Conservation (phyloP, 1,139 yeast genomes). For the Pichia sp. region DNA sequence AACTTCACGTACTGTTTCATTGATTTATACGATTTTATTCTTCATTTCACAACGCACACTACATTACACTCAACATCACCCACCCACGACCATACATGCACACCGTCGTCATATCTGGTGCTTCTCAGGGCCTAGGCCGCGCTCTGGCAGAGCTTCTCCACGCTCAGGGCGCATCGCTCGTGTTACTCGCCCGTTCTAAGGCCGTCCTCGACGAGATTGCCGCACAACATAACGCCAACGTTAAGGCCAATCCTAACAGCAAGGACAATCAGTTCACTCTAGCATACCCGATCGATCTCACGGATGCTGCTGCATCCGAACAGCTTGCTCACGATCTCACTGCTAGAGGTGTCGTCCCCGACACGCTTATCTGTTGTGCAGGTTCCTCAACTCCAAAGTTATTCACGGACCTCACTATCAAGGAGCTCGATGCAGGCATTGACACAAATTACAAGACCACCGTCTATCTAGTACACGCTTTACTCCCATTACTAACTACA, state of each 20-base stretch:
- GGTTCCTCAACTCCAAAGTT: slow-evolving; percentile 81
- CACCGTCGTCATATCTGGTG: slow-evolving; percentile 81
- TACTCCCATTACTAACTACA: slow-evolving; percentile 38
- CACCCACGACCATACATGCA: no score
- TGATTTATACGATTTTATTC: no score
- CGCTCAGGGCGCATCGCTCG: slow-evolving; percentile 51
- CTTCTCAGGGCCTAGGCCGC: slow-evolving; percentile 90
- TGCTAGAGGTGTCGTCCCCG: slow-evolving; percentile 38
- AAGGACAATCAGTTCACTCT: slow-evolving; percentile 31
- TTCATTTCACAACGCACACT: no score
- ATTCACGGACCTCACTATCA: slow-evolving; percentile 57
- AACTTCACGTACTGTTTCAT: no score
- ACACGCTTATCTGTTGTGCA: slow-evolving; percentile 77
- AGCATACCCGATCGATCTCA: slow-evolving; percentile 60
- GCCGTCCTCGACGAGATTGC: slow-evolving; percentile 44
- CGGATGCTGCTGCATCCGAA: slow-evolving; percentile 42
- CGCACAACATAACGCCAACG: slow-evolving; percentile 35
- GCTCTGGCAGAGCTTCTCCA: slow-evolving; percentile 58
- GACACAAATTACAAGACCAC: slow-evolving; percentile 69
- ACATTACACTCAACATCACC: no score
- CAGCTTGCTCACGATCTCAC: slow-evolving; percentile 31
- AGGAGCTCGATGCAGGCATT: slow-evolving; percentile 56
- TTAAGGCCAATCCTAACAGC: no score
- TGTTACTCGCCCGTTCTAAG: slow-evolving; percentile 72
- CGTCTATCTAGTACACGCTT: slow-evolving; percentile 59